Conservation (phyloP, 768 basidiomycete species). For the Trametes meyenii region DNA sequence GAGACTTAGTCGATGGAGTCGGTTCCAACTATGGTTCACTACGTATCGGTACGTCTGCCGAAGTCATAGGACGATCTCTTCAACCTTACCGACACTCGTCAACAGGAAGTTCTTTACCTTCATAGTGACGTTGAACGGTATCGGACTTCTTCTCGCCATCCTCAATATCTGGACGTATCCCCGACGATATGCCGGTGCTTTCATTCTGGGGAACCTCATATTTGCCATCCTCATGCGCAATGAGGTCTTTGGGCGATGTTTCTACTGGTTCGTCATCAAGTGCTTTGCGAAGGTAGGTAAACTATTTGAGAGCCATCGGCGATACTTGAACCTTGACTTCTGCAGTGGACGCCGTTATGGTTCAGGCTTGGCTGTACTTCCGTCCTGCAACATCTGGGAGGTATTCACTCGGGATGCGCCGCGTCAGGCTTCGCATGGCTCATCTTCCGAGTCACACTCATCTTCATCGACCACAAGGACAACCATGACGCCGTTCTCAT, state of each 20-base stretch:
- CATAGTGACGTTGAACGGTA: conserved; percentile 36
- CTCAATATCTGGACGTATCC: conserved; percentile 40
- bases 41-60: conserved; percentile 37
- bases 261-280: conserved; percentile 40
- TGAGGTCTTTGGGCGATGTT: conserved; percentile 43
- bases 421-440: conserved; percentile 43
- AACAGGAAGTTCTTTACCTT: conserved; percentile 41
- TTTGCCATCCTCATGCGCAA: conserved; percentile 47
- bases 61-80: neutral
- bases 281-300: conserved; percentile 41
- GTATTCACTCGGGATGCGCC: conserved; percentile 49
- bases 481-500: conserved; percentile 41
- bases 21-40: conserved; percentile 42
- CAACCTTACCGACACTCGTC: neutral
- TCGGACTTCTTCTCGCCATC: conserved; percentile 37
- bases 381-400: conserved; percentile 43
- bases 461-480: conserved; percentile 40
- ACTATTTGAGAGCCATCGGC: neutral
- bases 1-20: conserved; percentile 32
- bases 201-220: conserved; percentile 45
- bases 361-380: conserved; percentile 44
- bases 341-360: conserved; percentile 45
- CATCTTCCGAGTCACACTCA: conserved; percentile 38
- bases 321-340: neutral
- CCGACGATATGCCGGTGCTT: conserved; percentile 39